These are phyloP conservation scores for Pichia sp. DNA, from an alignment of 1,139 yeast genomes.

Conservation along the genomic window DNA sequence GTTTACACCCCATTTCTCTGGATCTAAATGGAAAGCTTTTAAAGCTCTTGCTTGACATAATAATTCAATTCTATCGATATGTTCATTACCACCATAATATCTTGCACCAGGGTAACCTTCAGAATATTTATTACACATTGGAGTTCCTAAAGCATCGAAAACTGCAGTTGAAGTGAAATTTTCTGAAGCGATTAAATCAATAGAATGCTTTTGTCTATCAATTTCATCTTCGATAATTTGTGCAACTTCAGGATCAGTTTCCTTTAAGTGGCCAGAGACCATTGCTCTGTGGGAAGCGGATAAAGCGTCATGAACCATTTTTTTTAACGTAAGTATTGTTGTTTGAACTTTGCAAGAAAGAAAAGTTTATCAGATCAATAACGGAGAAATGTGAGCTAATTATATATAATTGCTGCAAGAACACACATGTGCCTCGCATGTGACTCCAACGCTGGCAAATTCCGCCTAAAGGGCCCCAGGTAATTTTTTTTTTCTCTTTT, in stretches of 20 bases:
- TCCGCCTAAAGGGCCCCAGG: too few relatives aligned
- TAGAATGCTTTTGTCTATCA: constrained; percentile 89
- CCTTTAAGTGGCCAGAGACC: constrained; percentile 62
- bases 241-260: constrained; percentile 79
- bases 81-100: constrained; percentile 88
- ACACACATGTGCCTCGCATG: too few relatives aligned
- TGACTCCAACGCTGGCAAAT: too few relatives aligned
- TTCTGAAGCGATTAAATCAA: constrained; percentile 92
- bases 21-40: constrained; percentile 70
- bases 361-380: neutral
- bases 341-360: neutral
- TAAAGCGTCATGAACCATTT: constrained; percentile 44
- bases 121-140: constrained; percentile 87
- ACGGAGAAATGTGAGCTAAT: too few relatives aligned
- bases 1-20: constrained; percentile 95
- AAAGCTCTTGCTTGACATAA: constrained; percentile 92
- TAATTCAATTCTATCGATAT: constrained; percentile 86
- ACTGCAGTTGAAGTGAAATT: constrained; percentile 96
- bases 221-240: constrained; percentile 79
- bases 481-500: too few relatives aligned
- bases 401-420: too few relatives aligned
- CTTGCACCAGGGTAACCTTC: constrained; percentile 88
- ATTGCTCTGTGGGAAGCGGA: constrained; percentile 59
- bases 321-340: neutral
- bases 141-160: constrained; percentile 94